Conservation (phyloP, 371 early-diverging fungal genomes). For the Sporodiniella umbellata region DNA sequence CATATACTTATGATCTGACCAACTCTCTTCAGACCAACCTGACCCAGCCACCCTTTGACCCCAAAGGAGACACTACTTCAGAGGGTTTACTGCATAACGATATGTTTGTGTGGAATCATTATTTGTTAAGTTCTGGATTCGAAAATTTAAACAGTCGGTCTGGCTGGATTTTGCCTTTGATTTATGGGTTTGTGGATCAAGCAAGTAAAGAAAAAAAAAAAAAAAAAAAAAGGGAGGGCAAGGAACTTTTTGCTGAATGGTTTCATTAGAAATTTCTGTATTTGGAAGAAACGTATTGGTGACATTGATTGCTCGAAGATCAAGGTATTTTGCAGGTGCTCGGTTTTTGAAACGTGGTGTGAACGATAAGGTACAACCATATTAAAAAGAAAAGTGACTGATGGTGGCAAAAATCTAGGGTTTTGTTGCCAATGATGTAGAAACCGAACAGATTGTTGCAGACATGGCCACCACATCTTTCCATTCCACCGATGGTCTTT, state of each 20-base stretch:
- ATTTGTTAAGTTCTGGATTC: constrained; percentile 74
- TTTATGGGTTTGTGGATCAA: constrained; percentile 97
- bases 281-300: constrained; percentile 85
- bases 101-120: constrained; percentile 97
- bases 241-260: neutral
- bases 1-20: constrained; percentile 93
- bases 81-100: constrained; percentile 48
- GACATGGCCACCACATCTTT: constrained; percentile 89
- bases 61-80: constrained; percentile 1
- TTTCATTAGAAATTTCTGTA: constrained; percentile 59
- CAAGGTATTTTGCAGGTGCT: constrained; percentile 94
- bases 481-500: constrained; percentile 48
- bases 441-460: constrained; percentile 97
- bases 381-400: no score
- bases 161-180: constrained; percentile 88
- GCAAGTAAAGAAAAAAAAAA: constrained; percentile 57
- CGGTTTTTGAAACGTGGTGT: constrained; percentile 96
- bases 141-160: constrained; percentile 58
- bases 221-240: constrained; percentile 13
- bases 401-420: no score
- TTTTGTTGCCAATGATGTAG: constrained; percentile 98
- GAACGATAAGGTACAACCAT: constrained; percentile 65
- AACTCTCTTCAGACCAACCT: constrained; percentile 89
- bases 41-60: constrained; percentile 40
- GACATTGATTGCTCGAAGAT: constrained; percentile 93